These are phyloP conservation scores for Naganishia vaughanmartiniae DNA, from an alignment of 768 basidiomycete genomes.

Conservation along the genomic window DNA sequence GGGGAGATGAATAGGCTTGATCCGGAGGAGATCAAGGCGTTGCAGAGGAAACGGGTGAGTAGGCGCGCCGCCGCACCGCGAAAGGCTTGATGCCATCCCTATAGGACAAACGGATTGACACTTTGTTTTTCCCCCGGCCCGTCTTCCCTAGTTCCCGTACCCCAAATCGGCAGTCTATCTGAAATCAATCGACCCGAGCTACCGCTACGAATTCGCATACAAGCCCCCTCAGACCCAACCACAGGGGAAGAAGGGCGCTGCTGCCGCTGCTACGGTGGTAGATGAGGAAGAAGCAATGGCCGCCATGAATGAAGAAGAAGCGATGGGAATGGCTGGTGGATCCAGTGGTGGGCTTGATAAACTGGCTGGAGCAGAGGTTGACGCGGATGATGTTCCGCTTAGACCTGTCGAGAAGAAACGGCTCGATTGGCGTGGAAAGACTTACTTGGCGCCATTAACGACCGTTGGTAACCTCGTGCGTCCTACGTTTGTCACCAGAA, in stretches of 20 bases:
- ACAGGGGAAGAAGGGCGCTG: constrained; percentile 19
- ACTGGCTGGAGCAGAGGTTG: constrained; percentile 52
- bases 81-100: too few relatives aligned
- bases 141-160: constrained; percentile 8
- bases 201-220: constrained; percentile 21
- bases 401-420: constrained; percentile 81
- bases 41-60: constrained; percentile 26
- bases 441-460: constrained; percentile 80
- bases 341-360: constrained; percentile 47
- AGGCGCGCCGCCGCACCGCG: too few relatives aligned
- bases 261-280: constrained; percentile 22
- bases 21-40: constrained; percentile 11
- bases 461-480: constrained; percentile 88
- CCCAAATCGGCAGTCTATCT: constrained; percentile 10
- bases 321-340: constrained; percentile 35
- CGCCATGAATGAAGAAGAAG: constrained; percentile 36
- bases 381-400: constrained; percentile 65
- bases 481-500: neutral
- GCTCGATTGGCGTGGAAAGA: constrained; percentile 79
- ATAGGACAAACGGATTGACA: neutral
- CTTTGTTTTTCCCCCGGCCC: neutral
- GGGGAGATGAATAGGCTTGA: constrained; percentile 26
- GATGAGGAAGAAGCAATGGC: constrained; percentile 39
- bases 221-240: constrained; percentile 2
- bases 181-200: constrained; percentile 21